Evolutionary conservation across 2,329 filamentous ascomycete species (phyloP).

Genomic region (Colletotrichum sp.): DNA sequence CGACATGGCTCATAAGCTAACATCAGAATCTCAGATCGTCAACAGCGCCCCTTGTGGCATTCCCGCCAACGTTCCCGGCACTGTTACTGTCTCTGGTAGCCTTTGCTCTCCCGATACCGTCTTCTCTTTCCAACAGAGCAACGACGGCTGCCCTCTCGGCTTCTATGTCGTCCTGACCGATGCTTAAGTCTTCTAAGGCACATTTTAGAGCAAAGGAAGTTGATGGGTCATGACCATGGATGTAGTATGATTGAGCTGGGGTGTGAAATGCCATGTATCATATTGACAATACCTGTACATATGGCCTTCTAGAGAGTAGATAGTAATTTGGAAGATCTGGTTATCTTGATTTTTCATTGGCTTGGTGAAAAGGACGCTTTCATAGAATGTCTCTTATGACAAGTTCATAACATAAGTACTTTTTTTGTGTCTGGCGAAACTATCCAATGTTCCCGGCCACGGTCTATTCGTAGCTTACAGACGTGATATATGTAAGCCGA

Average conservation of each 20-base stretch:
- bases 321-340: background rate
- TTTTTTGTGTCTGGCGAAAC: background rate
- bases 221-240: background rate
- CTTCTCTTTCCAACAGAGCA: conserved; percentile 7
- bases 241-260: background rate
- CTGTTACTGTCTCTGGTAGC: conserved; percentile 7
- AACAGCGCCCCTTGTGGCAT: conserved; percentile 17
- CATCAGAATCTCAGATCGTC: background rate
- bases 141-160: background rate
- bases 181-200: background rate
- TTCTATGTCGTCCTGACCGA: conserved; percentile 15
- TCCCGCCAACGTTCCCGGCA: background rate
- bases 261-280: background rate
- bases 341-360: background rate
- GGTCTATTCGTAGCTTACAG: background rate
- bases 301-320: background rate
- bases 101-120: conserved; percentile 11
- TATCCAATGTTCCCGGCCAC: background rate
- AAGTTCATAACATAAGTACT: background rate
- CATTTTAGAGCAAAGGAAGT: accelerated
- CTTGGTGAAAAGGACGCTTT: accelerated
- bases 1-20: background rate
- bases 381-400: background rate
- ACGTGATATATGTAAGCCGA: background rate
- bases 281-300: background rate